A percentile compares a stretch with the other conserved stretches of the same genome.
Conservation (phyloP, 257 asterid genomes). For the Euphrasia confusa region DNA sequence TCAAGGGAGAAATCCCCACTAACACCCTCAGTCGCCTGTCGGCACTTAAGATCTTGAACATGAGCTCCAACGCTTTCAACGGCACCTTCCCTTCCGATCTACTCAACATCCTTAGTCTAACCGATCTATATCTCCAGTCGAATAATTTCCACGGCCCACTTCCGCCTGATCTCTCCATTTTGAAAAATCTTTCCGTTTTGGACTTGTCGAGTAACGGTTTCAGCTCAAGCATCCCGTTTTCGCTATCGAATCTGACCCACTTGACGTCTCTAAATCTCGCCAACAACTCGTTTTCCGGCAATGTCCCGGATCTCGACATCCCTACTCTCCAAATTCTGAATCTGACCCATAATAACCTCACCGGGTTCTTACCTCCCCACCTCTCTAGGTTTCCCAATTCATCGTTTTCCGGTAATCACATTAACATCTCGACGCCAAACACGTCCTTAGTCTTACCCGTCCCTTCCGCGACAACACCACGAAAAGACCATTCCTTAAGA, state of each 20-base stretch:
- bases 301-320: conserved; percentile 62
- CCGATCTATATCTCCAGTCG: conserved; percentile 61
- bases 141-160: conserved; percentile 64
- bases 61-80: conserved; percentile 62
- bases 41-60: conserved; percentile 73
- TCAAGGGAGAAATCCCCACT: conserved; percentile 47
- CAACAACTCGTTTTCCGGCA: conserved; percentile 69
- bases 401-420: conserved; percentile 56
- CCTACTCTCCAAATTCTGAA: conserved; percentile 55
- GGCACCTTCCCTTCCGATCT: conserved; percentile 83
- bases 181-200: conserved; percentile 55
- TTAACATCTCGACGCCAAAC: conserved; percentile 26
- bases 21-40: conserved; percentile 75
- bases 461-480: conserved; percentile 34
- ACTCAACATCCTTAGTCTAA: conserved; percentile 47
- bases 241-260: conserved; percentile 70
- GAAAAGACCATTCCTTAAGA: conserved; percentile 38
- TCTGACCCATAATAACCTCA: conserved; percentile 63
- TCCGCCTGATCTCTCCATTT: conserved; percentile 54
- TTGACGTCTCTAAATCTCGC: conserved; percentile 60
- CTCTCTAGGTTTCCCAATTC: conserved; percentile 68
- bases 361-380: conserved; percentile 61
- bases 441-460: conserved; percentile 28
- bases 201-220: conserved; percentile 66
- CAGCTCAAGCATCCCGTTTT: conserved; percentile 60